A percentile compares a stretch with the other conserved stretches of the same genome.
These are phyloP conservation scores for Coffea eugenioides DNA, from an alignment of 257 asterid species.

Conservation along the genomic window DNA sequence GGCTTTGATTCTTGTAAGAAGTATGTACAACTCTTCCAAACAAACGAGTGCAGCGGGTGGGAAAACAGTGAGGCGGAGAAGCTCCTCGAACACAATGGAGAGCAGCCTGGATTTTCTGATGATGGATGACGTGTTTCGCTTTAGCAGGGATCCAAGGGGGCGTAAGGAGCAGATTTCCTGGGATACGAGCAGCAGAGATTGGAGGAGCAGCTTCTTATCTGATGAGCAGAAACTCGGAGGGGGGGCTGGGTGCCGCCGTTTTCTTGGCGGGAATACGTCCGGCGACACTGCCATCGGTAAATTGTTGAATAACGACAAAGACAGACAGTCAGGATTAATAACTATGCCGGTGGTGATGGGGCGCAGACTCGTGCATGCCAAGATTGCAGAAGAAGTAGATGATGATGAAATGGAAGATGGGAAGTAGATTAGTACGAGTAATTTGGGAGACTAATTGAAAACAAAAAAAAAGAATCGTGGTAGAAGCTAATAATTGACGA, in stretches of 20 bases:
- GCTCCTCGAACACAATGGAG: conserved; percentile 63
- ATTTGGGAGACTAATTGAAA: no score
- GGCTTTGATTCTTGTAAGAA: conserved; percentile 58
- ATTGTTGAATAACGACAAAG: background rate
- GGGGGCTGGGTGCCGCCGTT: conserved; percentile 65
- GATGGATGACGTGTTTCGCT: conserved; percentile 45
- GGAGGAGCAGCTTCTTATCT: conserved; percentile 50
- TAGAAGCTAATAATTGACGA: no score
- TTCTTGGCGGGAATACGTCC: conserved; percentile 61
- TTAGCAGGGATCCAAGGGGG: conserved; percentile 47
- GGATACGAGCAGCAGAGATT: conserved; percentile 51
- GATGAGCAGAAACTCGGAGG: conserved; percentile 36
- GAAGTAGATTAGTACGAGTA: no score
- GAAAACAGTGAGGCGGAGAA: conserved; percentile 32
- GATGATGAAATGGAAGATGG: no score
- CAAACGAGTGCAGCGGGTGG: conserved; percentile 75
- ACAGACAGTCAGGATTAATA: no score
- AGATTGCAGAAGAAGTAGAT: no score
- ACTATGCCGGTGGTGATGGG: no score
- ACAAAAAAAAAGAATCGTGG: no score
- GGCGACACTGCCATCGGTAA: conserved; percentile 57
- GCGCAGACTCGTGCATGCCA: no score
- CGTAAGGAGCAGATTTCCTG: conserved; percentile 54
- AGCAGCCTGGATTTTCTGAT: conserved; percentile 61
- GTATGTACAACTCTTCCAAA: conserved; percentile 73